Evolutionary conservation across 371 early-diverging fungal genomes (phyloP), one percentile per base, ranked within the genome.

Genomic region (Blastocladiella emersonii): DNA sequence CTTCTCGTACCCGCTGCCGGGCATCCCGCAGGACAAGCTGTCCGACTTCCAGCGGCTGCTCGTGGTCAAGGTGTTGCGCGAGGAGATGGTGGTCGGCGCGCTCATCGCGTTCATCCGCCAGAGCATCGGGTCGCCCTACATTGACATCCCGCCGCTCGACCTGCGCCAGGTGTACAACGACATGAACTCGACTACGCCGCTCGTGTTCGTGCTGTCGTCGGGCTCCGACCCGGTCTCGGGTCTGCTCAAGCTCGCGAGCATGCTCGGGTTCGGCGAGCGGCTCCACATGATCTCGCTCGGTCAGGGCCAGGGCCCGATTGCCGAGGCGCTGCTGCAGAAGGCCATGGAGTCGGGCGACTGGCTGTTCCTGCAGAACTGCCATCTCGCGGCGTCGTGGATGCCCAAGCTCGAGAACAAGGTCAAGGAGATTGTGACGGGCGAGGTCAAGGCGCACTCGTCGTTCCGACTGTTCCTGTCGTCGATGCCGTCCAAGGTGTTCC

Each of bases 321-420:
- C 81, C 1, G 81, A 80, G 67, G 73, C 70, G 3, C 63, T 80
- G 61, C 75, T 80, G 44, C 73, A 69, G 34, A 78, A 78, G 51
- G 78, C 76, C 23, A 71, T 77, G 67, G 79, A 79, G 57, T 55
- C 75, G 6, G 81, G 81, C 0, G 64, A 76, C 43, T 80, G 81
- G 81, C 68, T 81, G 53, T 62, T 81, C 34, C 65, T 81, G 21
- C 81, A 81, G 60, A 81, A 81, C 66, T 78, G 78, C 62, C 81
- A 79, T 61, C 61, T 81, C 63, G 71, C 76, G 10, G 79, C 81
- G 1, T 75, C 75, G 7, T 80, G 81, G 79, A 78, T 79, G 78
- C 77, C 81, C 19, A 69, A 68, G 6, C 68, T 79, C 1, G 81
- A 79, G 56, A 62, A 74, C 44, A 71, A 79, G 61, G 74, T 81